Percentiles rank a stretch among this genome's conserved stretches.
Evolutionary conservation across 495 filamentous ascomycete species (phyloP).

Genomic region (Penicillium cinerascens): DNA sequence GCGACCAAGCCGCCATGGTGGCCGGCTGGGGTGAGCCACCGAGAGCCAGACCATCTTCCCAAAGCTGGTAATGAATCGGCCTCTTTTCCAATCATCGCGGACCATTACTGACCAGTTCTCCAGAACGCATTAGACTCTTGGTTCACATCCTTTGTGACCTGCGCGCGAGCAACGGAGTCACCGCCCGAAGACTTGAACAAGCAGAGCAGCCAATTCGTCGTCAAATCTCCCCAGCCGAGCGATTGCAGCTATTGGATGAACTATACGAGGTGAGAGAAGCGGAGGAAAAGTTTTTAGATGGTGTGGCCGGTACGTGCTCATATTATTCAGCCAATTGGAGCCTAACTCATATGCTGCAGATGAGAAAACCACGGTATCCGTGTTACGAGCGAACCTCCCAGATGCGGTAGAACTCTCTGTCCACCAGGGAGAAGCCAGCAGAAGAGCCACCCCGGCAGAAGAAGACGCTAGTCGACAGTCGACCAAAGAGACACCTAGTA

Average conservation of each 20-base stretch:
- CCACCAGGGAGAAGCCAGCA: constrained; percentile 3
- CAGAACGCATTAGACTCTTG: constrained; percentile 60
- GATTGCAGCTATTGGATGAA: constrained; percentile 53
- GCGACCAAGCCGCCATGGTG: constrained; percentile 68
- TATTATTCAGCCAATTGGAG: not conserved
- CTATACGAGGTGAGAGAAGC: constrained; percentile 60
- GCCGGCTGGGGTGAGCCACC: constrained; percentile 63
- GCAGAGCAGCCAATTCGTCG: constrained; percentile 43
- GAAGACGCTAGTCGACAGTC: not conserved
- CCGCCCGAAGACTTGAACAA: constrained; percentile 34
- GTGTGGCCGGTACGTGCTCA: constrained; percentile 50
- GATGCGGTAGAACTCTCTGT: constrained; percentile 19
- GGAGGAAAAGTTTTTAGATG: constrained; percentile 57
- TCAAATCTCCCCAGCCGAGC: constrained; percentile 36
- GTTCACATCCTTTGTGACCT: constrained; percentile 55
- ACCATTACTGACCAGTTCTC: not conserved
- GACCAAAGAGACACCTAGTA: constrained; percentile 6
- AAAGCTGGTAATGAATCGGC: constrained; percentile 55
- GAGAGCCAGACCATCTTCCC: constrained; percentile 75
- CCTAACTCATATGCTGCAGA: constrained; percentile 11
- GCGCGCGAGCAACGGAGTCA: constrained; percentile 35
- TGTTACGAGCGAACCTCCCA: constrained; percentile 35
- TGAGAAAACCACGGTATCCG: constrained; percentile 20
- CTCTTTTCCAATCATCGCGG: no score
- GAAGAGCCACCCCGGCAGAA: constrained; percentile 10